Base-by-base conservation (phyloP, 371 early-diverging fungal genomes). In the Umbelopsis sp. region DNA sequence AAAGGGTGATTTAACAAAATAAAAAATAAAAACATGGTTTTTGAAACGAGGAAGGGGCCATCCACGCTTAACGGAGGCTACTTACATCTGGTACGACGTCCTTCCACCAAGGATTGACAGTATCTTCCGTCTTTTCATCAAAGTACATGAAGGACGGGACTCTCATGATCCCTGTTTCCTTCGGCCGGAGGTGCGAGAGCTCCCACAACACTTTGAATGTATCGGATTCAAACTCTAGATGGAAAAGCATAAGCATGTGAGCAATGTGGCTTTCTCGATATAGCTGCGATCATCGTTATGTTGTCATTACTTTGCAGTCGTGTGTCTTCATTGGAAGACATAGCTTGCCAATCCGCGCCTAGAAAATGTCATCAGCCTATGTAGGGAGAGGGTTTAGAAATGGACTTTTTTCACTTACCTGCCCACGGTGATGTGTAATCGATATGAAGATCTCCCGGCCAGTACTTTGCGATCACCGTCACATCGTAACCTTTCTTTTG, bases 371-470 rank as follows among this genome's bases (percentile, higher is more conserved):
- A 35, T 57, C 57, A 57, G 50, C 44, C 5, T 24, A 46, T 50
- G 9, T 29, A 24, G n/a, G 9, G 18, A 24, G 9, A 44, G 50
- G 45, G 22, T 64, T 22, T 22, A 32, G 18, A 18, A 7, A 24
- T 41, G 14, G 24, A 45, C 3, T 35, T 11, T 18, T 20, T 10
- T 20, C 22, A 24, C 38, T 51, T 77, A 73, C 93, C 93, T 37
- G 93, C 93, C 76, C 82, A 88, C 29, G 91, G 89, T 25, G 92
- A 92, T 0, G 93, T 86, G 74, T 91, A 95, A 51, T 89, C 82
- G 24, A 79, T 74, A 64, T 65, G 71, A 6, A 69, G 66, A 67
- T 87, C 84, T 16, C 83, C 86, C 4, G 90, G 90, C 29, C 87
- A 73, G 68, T 85, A 77, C 62, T 86, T 82, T 8, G 90, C 84